phyloP scores from a whole-genome alignment of 495 filamentous ascomycete genomes.

The Penicillium diatomitis region DNA sequence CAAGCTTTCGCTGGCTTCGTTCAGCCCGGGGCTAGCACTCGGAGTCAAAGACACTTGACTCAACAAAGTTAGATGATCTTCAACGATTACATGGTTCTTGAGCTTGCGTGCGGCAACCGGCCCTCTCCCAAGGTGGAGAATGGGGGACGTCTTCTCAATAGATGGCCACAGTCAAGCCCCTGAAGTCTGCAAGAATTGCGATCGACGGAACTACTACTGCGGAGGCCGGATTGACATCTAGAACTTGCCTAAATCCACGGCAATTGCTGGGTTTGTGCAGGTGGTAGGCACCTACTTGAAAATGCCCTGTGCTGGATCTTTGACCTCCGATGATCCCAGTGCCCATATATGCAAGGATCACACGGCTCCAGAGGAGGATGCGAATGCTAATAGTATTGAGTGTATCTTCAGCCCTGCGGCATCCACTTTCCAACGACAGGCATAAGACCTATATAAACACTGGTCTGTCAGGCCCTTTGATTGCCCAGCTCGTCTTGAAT shows the following conservation, averaged over 20 bases:
- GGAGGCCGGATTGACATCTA: conserved; percentile 1
- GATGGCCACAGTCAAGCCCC: conserved; percentile 10
- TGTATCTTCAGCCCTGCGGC: conserved; percentile 17
- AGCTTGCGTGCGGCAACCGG: too few relatives aligned
- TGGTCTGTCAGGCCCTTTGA: neutral
- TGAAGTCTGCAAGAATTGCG: neutral
- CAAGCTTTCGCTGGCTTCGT: too few relatives aligned
- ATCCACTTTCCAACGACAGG: neutral
- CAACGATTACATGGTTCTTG: too few relatives aligned
- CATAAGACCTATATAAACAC: too few relatives aligned
- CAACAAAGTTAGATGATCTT: too few relatives aligned
- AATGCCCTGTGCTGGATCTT: too few relatives aligned
- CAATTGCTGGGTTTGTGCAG: too few relatives aligned
- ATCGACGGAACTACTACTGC: conserved; percentile 1
- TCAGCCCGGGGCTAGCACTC: too few relatives aligned
- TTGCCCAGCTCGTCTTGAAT: conserved; percentile 14
- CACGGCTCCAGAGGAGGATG: conserved; percentile 2
- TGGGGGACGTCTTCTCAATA: conserved; percentile 3
- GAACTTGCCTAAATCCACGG: neutral
- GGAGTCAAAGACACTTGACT: too few relatives aligned
- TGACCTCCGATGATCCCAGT: too few relatives aligned
- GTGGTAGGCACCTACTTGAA: too few relatives aligned
- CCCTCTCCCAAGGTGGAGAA: conserved; percentile 2
- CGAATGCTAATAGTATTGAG: conserved; percentile 5
- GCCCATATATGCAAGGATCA: conserved; percentile 11